Evolutionary conservation across 495 filamentous ascomycete genomes (phyloP).

Genomic region (Hypoxylon intermedium): DNA sequence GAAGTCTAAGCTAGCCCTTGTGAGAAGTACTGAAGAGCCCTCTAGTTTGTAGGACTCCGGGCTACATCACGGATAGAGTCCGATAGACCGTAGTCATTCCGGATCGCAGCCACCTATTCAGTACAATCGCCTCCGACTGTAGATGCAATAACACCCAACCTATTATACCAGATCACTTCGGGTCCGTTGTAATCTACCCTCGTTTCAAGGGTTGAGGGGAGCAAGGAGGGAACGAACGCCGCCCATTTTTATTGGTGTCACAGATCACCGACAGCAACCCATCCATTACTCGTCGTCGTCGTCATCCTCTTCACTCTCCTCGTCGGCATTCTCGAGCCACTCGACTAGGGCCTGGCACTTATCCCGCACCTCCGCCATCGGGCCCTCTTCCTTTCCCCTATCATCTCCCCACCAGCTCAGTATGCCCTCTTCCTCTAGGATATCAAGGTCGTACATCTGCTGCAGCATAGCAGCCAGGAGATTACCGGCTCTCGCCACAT

Average conservation of each 20-base stretch:
- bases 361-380: conserved; percentile 72
- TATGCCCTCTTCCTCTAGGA: conserved; percentile 88
- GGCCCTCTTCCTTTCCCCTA: conserved; percentile 65
- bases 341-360: conserved; percentile 82
- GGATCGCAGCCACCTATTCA: too few species aligned
- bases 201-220: background rate
- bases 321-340: conserved; percentile 82
- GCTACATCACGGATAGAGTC: too few species aligned
- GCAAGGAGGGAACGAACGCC: background rate
- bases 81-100: too few species aligned
- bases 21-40: too few species aligned
- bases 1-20: too few species aligned
- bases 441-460: conserved; percentile 81
- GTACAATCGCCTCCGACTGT: too few species aligned
- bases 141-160: too few species aligned
- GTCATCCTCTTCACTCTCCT: conserved; percentile 79
- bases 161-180: too few species aligned
- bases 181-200: background rate
- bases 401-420: conserved; percentile 86
- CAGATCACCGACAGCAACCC: background rate
- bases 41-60: too few species aligned
- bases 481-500: conserved; percentile 57
- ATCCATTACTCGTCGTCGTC: conserved; percentile 56
- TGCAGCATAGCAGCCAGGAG: conserved; percentile 78
- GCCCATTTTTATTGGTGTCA: background rate